Percentiles rank a stretch among this genome's conserved stretches.
Conservation (phyloP, 1,284 basidiomycete genomes). For the Ustanciosporium gigantosporum region DNA sequence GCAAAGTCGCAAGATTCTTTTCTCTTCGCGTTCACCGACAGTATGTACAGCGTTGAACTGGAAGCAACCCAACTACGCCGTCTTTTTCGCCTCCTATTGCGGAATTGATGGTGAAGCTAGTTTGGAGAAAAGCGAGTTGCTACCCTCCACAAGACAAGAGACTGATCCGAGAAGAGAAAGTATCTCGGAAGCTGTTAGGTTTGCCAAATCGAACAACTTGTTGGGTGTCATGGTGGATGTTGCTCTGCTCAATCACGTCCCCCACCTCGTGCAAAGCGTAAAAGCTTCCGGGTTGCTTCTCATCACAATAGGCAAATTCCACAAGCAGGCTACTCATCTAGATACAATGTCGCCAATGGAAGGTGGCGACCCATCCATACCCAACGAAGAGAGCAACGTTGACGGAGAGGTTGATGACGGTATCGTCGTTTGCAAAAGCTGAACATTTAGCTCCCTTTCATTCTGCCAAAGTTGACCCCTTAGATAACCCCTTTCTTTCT, state of each 20-base stretch:
- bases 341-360: neutral
- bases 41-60: conserved; percentile 79
- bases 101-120: conserved; percentile 66
- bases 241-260: conserved; percentile 62
- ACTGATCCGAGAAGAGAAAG: conserved; percentile 69
- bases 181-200: conserved; percentile 87
- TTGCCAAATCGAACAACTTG: conserved; percentile 89
- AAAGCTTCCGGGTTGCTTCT: conserved; percentile 55
- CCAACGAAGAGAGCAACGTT: conserved; percentile 8
- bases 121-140: conserved; percentile 18
- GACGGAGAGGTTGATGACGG: conserved; percentile 47
- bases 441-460: neutral
- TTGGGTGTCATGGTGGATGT: conserved; percentile 89
- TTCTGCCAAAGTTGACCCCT: too few species aligned
- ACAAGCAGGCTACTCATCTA: neutral
- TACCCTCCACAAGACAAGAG: conserved; percentile 63
- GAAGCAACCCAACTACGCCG: conserved; percentile 99
- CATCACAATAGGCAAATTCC: conserved; percentile 52
- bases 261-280: conserved; percentile 51
- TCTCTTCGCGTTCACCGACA: conserved; percentile 52
- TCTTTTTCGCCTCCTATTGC: conserved; percentile 89
- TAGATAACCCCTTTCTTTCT: too few species aligned
- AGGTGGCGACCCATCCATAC: neutral
- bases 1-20: conserved; percentile 55
- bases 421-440: conserved; percentile 49